These are phyloP conservation scores for Acidomyces sp. DNA, from an alignment of 495 filamentous ascomycete species.

Conservation along the genomic window DNA sequence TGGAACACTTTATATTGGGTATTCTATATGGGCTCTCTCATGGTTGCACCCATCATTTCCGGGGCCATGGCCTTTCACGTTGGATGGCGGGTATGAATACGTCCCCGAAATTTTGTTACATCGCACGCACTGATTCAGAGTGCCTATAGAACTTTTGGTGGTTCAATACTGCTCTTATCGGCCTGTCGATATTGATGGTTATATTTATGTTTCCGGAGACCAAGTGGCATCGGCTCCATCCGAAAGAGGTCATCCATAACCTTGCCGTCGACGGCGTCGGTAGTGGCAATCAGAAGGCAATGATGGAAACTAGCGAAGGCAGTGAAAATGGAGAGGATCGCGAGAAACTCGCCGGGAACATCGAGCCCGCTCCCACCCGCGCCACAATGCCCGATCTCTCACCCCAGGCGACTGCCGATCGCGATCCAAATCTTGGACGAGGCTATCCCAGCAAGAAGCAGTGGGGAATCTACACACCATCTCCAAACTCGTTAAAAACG, in stretches of 20 bases:
- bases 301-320: background rate
- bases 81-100: no score
- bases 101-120: no score
- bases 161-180: slow-evolving; percentile 40
- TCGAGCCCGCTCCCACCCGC: slow-evolving; percentile 17
- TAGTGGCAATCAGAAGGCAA: background rate
- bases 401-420: slow-evolving; percentile 20
- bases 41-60: slow-evolving; percentile 42
- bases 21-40: slow-evolving; percentile 24
- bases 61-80: slow-evolving; percentile 44
- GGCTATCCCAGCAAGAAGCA: slow-evolving; percentile 42
- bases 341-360: slow-evolving; percentile 2
- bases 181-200: slow-evolving; percentile 33
- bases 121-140: no score
- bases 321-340: background rate
- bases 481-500: slow-evolving; percentile 30
- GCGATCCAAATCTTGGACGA: slow-evolving; percentile 32
- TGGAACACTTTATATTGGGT: slow-evolving; percentile 55
- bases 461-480: slow-evolving; percentile 40
- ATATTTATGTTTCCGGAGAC: slow-evolving; percentile 51
- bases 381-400: slow-evolving; percentile 18
- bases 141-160: slow-evolving; percentile 46
- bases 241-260: slow-evolving; percentile 21
- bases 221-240: slow-evolving; percentile 39
- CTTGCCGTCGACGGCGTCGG: background rate